These are phyloP conservation scores for Amylostereum chailletii DNA, from an alignment of 1,284 basidiomycete genomes.

Conservation along the genomic window DNA sequence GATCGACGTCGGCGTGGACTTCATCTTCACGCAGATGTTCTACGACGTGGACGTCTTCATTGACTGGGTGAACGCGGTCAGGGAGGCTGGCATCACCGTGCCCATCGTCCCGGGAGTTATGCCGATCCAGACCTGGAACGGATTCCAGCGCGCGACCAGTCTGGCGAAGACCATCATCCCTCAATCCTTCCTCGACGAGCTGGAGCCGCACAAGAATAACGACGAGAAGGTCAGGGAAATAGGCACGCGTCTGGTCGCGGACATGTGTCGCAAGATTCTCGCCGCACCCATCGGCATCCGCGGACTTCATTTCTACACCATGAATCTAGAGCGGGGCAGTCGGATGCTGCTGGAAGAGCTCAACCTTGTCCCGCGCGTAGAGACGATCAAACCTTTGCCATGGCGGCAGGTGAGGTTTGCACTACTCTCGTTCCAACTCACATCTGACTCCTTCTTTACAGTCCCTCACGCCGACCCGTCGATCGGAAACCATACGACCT, in stretches of 20 bases:
- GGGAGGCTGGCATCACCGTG: constrained; percentile 82
- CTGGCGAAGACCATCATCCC: constrained; percentile 86
- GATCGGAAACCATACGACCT: constrained; percentile 84
- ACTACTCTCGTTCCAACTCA: constrained; percentile 4
- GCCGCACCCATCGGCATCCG: constrained; percentile 73
- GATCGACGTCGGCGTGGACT: constrained; percentile 78
- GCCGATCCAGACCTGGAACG: constrained; percentile 97
- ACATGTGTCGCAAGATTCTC: constrained; percentile 80
- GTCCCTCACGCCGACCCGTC: constrained; percentile 83
- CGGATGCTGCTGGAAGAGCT: constrained; percentile 88
- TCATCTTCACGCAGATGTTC: constrained; percentile 96
- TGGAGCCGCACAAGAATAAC: constrained; percentile 88
- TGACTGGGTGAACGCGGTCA: constrained; percentile 76
- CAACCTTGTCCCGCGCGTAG: constrained; percentile 75
- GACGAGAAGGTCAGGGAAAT: constrained; percentile 87
- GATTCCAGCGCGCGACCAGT: constrained; percentile 87
- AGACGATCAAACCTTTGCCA: constrained; percentile 83
- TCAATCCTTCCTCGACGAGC: constrained; percentile 65
- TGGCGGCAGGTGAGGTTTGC: constrained; percentile 76
- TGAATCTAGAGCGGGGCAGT: constrained; percentile 96
- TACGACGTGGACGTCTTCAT: constrained; percentile 86
- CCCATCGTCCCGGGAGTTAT: constrained; percentile 96
- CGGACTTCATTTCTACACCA: constrained; percentile 94
- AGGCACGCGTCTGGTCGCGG: constrained; percentile 82
- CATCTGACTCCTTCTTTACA: constrained; percentile 21